Evolutionary conservation across 495 filamentous ascomycete genomes (phyloP), one percentile per base, ranked within the genome.

Genomic region (Daldinia decipiens): DNA sequence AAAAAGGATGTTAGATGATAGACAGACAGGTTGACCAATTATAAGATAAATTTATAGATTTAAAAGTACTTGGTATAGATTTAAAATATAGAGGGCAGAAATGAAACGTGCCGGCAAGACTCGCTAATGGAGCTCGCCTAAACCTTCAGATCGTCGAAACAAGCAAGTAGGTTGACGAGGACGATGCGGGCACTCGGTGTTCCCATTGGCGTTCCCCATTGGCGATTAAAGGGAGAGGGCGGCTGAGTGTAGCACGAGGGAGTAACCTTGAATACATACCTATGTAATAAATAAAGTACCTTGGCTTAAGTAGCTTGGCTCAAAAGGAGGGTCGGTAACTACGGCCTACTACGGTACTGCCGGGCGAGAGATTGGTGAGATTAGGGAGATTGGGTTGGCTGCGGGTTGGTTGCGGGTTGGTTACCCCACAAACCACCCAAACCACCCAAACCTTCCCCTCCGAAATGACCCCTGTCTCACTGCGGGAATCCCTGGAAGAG

Each of bases 71-170:
- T 8, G 2, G 15, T 19, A 21, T 47, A 53, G 0, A 31, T 59
- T 53, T 40, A 50, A 65, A 59, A 50, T 56, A 54, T 53, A 29
- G 34, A 19, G 39, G 50, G 13, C 15, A 45, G 43, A 68, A 59
- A 52, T 53, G 55, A 62, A 64, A 64, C 34, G 65, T 67, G 60
- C 56, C 70, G 70, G 64, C 65, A 65, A 68, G 60, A 68, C n/a
- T 68, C 70, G 70, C 60, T 68, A 55, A 62, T 68, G 61, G 65
- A 62, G 8, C 60, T 68, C 70, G 70, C 70, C 65, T 73, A 73
- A 61, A 73, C 40, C 51, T 68, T 68, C 65, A 61, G 70, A 73
- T 73, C 61, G 70, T 73, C 70, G 50, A 73, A 73, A 73, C 62
- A 68, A 73, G 70, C 65, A 73, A 73, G 70, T 72, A 62, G 12